A percentile compares a stretch with the other conserved stretches of the same genome.
Evolutionary conservation across 2,329 filamentous ascomycete genomes (phyloP).

Genomic region (Cladophialophora exuberans): DNA sequence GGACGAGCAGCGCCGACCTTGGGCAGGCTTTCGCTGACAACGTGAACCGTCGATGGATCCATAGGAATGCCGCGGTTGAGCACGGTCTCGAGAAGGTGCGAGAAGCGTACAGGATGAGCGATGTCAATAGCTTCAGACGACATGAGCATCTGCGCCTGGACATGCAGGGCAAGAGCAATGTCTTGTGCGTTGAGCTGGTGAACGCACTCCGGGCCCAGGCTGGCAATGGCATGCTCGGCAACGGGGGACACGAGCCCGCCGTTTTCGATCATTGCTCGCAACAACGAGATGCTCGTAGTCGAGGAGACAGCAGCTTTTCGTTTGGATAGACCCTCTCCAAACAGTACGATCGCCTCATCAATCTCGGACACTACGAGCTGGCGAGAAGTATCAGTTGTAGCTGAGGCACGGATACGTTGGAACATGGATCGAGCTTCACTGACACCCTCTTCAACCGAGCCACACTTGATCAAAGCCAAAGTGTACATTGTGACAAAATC

Average conservation of each 20-base stretch:
- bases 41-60: conserved; percentile 57
- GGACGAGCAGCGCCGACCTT: conserved; percentile 54
- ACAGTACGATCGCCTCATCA: conserved; percentile 79
- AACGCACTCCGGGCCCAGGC: conserved; percentile 63
- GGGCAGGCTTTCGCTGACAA: conserved; percentile 62
- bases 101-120: conserved; percentile 63
- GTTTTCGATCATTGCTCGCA: conserved; percentile 69
- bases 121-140: conserved; percentile 52
- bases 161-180: conserved; percentile 63
- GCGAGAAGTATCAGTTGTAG: conserved; percentile 47
- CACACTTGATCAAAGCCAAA: conserved; percentile 82
- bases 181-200: conserved; percentile 55
- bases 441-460: conserved; percentile 80
- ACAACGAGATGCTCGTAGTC: conserved; percentile 60
- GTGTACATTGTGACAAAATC: conserved; percentile 86
- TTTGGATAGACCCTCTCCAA: conserved; percentile 61
- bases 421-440: conserved; percentile 84
- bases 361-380: conserved; percentile 74
- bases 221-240: conserved; percentile 63
- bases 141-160: conserved; percentile 57
- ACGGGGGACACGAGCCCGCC: conserved; percentile 63
- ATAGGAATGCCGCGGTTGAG: conserved; percentile 57
- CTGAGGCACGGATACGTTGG: conserved; percentile 71
- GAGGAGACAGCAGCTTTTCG: conserved; percentile 55
- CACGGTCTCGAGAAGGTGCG: conserved; percentile 63